phyloP scores from a whole-genome alignment of 371 early-diverging fungal genomes.

The Circinella minor region DNA sequence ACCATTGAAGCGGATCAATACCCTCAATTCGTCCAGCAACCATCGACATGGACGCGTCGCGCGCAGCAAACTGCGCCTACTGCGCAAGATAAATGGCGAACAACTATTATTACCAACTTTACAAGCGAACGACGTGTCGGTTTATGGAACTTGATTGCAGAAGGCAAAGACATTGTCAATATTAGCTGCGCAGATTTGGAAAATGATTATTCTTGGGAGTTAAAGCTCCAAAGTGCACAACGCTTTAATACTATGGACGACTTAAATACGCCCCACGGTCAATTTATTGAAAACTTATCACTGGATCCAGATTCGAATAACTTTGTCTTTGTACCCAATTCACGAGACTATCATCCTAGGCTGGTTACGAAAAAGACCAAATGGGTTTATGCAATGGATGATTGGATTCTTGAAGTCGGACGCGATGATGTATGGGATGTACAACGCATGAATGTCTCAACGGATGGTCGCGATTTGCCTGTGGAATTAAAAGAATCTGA shows the following conservation, averaged over 20 bases:
- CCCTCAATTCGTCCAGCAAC: constrained; percentile 6
- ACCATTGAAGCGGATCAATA: constrained; percentile 27
- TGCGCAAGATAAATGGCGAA: constrained; percentile 1
- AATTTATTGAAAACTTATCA: constrained; percentile 31
- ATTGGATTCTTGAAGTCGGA: constrained; percentile 42
- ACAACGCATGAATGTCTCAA: constrained; percentile 15
- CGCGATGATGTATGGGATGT: constrained; percentile 51
- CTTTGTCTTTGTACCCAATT: constrained; percentile 25
- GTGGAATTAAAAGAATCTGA: constrained; percentile 28
- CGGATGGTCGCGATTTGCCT: constrained; percentile 28
- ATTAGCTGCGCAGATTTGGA: constrained; percentile 36
- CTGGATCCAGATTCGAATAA: constrained; percentile 22
- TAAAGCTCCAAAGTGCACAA: constrained; percentile 39
- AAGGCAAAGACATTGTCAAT: constrained; percentile 34
- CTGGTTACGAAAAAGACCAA: constrained; percentile 42
- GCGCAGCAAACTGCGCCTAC: constrained; percentile 4
- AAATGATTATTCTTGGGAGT: constrained; percentile 50
- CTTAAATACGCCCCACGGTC: constrained; percentile 44
- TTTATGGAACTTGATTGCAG: constrained; percentile 41
- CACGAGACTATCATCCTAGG: constrained; percentile 28
- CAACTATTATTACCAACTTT: constrained; percentile 20
- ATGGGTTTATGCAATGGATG: constrained; percentile 41
- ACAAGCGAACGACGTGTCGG: constrained; percentile 24
- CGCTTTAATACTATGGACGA: constrained; percentile 32
- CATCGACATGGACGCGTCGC: background rate